Base-by-base conservation (phyloP, 163 green algal genomes). In the Chloromonas sp. region DNA sequence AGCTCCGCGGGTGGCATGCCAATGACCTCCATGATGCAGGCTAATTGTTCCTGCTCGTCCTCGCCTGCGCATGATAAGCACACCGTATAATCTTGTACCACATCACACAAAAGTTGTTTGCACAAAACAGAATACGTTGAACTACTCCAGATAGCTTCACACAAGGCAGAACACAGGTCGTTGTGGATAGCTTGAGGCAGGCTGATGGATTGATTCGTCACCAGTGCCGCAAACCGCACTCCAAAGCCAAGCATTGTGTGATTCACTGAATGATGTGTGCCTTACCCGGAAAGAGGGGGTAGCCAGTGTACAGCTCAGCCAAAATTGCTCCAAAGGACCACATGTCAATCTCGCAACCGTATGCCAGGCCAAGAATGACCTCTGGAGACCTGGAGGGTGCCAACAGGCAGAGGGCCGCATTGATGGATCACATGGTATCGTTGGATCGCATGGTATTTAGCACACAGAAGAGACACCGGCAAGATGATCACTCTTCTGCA, bases 321-420 rank as follows among this genome's bases (percentile, higher is more conserved):
- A 98, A 84, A 82, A 97, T 95, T 88, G 92, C 96, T 3, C 91
- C 94, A 81, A 98, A 89, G 82, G 83, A 93, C 94, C 94, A 97
- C 91, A 98, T 96, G 92, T 97, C 94, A 61, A 97, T 96, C 71
- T 89, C 85, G n/a, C 79, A 88, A 59, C 91, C 91, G 85, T 96
- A 96, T 1, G 89, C 71, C 71, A 95, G 79, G 1, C 94, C 95
- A 82, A 98, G 88, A 62, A 97, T 96, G 60, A 98, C 94, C 88
- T 98, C 95, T 71, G 95, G 95, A 3, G 93, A 92, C 82, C 82
- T 85, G 82, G 2, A 60, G 81, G 79, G 71, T 57, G 66, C 66
- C 5, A 74, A 74, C 66, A 90, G 85, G 87, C 92, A 91, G 11
- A 87, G 91, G 57, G 90, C 71, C 71, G 13, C 66, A 74, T 74